phyloP scores from a whole-genome alignment of 2,329 filamentous ascomycete species.

The Alternaria novae-zelandiae region DNA sequence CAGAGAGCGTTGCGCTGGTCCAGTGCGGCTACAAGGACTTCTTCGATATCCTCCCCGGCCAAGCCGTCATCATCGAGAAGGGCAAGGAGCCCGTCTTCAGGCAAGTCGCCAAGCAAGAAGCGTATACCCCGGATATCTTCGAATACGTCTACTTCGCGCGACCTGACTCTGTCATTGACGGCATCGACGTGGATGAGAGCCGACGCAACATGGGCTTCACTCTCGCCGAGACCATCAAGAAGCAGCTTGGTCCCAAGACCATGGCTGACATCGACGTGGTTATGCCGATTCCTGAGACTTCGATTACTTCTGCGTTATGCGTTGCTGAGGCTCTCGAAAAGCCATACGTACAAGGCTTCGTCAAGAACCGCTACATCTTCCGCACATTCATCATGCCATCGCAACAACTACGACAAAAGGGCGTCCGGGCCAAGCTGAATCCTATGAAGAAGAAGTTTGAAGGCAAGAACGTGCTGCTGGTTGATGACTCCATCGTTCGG shows the following conservation, averaged over 20 bases:
- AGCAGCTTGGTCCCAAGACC: constrained; percentile 70
- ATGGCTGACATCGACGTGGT: constrained; percentile 82
- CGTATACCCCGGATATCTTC: constrained; percentile 85
- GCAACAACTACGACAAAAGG: constrained; percentile 80
- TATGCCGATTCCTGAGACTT: constrained; percentile 84
- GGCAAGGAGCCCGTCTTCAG: constrained; percentile 74
- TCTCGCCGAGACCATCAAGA: constrained; percentile 74
- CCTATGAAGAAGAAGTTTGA: constrained; percentile 86
- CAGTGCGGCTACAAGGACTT: constrained; percentile 83
- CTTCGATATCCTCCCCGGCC: constrained; percentile 77
- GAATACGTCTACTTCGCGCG: constrained; percentile 88
- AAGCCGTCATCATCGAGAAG: constrained; percentile 86
- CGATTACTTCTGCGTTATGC: constrained; percentile 78
- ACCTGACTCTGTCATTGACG: constrained; percentile 82
- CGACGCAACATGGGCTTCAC: constrained; percentile 86
- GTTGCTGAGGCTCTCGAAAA: constrained; percentile 78
- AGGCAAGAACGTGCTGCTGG: constrained; percentile 78
- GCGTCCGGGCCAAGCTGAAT: constrained; percentile 87
- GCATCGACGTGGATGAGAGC: constrained; percentile 83
- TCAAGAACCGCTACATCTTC: constrained; percentile 90
- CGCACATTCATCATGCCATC: constrained; percentile 87
- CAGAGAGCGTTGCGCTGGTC: constrained; percentile 81
- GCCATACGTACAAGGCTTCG: constrained; percentile 80
- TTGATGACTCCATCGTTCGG: constrained; percentile 89
- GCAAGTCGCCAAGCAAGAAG: constrained; percentile 71